Evolutionary conservation across 2,329 filamentous ascomycete genomes (phyloP).

Genomic region (Alternaria sp.): DNA sequence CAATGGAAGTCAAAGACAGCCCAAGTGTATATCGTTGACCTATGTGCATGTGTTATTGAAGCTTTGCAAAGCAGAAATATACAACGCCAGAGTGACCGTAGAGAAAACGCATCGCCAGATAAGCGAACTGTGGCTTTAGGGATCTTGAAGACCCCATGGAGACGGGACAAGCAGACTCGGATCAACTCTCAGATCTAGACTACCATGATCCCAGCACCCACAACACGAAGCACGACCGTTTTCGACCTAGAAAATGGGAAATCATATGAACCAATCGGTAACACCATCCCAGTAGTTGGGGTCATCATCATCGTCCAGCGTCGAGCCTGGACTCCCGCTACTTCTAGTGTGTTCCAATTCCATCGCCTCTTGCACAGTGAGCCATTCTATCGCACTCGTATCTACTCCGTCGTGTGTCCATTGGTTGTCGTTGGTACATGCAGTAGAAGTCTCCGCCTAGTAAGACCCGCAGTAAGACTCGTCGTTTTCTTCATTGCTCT

Average conservation of each 20-base stretch:
- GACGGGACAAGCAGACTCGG: background rate
- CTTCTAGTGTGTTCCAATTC: background rate
- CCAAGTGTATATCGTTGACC: background rate
- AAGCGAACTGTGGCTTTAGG: background rate
- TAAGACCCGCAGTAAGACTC: background rate
- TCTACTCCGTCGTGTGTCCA: background rate
- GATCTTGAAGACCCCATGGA: background rate
- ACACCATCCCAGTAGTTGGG: conserved; percentile 20
- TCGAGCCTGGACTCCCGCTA: background rate
- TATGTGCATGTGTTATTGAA: background rate
- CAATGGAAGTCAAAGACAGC: background rate
- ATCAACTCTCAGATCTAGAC: background rate
- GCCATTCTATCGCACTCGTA: conserved; percentile 27
- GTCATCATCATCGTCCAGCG: conserved; percentile 10
- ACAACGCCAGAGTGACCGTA: background rate
- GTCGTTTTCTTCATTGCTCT: background rate
- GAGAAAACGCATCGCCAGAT: background rate
- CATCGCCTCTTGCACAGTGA: conserved; percentile 24
- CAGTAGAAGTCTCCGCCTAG: conserved; percentile 2
- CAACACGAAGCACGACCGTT: background rate
- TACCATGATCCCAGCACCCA: background rate
- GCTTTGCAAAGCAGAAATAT: background rate
- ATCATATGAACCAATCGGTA: conserved; percentile 21
- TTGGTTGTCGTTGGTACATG: background rate
- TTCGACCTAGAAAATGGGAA: background rate